Evolutionary conservation across 2,329 filamentous ascomycete genomes (phyloP).

Genomic region (Colletotrichum horii): DNA sequence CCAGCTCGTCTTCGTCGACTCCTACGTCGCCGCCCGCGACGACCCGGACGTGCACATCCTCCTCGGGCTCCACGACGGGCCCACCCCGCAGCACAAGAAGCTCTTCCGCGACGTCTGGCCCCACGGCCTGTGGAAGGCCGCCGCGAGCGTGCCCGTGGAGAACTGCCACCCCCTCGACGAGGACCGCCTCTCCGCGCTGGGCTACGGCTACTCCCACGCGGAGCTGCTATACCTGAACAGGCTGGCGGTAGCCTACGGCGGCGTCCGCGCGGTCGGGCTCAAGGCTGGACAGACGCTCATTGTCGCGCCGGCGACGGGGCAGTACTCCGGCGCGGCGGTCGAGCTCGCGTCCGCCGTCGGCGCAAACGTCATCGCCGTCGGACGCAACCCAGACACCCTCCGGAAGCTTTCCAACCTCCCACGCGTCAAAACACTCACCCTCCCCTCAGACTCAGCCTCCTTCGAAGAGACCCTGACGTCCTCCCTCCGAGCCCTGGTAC

Average conservation of each 20-base stretch:
- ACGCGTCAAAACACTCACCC: constrained; percentile 39
- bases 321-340: constrained; percentile 53
- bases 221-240: constrained; percentile 43
- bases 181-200: constrained; percentile 24
- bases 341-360: constrained; percentile 54
- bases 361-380: constrained; percentile 56
- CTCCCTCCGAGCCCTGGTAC: constrained; percentile 11
- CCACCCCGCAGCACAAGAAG: constrained; percentile 23
- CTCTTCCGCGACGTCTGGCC: constrained; percentile 33
- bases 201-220: constrained; percentile 49
- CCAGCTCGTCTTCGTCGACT: constrained; percentile 39
- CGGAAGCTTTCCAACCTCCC: constrained; percentile 31
- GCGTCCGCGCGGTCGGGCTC: constrained; percentile 44
- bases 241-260: constrained; percentile 49
- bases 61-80: constrained; percentile 31
- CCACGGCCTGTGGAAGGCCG: constrained; percentile 34
- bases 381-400: constrained; percentile 42
- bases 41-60: constrained; percentile 29
- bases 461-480: constrained; percentile 38
- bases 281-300: constrained; percentile 53
- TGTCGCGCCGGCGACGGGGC: constrained; percentile 55
- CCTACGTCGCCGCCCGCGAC: constrained; percentile 33
- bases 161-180: constrained; percentile 38
- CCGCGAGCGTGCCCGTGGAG: constrained; percentile 36
- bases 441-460: constrained; percentile 34